Base-by-base conservation (phyloP, 805 yeast species). In the Sugiyamaella smithiae region DNA sequence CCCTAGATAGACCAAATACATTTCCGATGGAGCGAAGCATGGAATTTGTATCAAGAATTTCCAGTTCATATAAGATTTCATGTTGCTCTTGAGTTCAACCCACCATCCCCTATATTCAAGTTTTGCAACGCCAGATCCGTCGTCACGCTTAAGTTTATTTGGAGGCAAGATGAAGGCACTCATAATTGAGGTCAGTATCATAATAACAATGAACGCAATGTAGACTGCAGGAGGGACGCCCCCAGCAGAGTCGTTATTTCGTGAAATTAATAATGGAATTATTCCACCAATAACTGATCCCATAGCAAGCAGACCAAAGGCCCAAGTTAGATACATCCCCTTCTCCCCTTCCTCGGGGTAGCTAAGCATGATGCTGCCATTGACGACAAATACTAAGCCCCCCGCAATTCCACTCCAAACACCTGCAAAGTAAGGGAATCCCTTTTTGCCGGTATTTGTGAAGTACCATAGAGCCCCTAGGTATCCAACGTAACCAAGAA, bases 91-190 rank as follows among this genome's bases (percentile, higher is more conserved):
- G 9, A 40, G 20, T n/a, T 40, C 43, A 14, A 22, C 20, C 43
- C 43, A 40, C 16, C 16, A 14, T 19, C 43, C 43, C 14, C 43
- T 20, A 22, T 40, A 40, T 17, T 40, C 43, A 20, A 40, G 35
- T 14, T n/a, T 40, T n/a, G 43, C 43, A n/a, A 40, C 35, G 11
- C 35, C 35, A n/a, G 43, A 40, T 22, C 43, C 43, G 33, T 40
- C 43, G 14, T 40, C 43, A 14, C 43, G 25, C 12, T 40, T 20
- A n/a, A 40, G 9, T n/a, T 40, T 40, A 31, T 40, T 17, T 9
- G 43, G 43, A 9, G 43, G 43, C 16, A 40, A 25, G 7, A 40
- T 40, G 33, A 40, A 40, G 20, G 35, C 35, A 12, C 35, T 19
- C 43, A 40, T 40, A 40, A 40, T 31, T 7, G 43, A 14, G 7